These are phyloP conservation scores for Acanthamoeba castellanii DNA, from an alignment of 208 protist species.

Conservation along the genomic window DNA sequence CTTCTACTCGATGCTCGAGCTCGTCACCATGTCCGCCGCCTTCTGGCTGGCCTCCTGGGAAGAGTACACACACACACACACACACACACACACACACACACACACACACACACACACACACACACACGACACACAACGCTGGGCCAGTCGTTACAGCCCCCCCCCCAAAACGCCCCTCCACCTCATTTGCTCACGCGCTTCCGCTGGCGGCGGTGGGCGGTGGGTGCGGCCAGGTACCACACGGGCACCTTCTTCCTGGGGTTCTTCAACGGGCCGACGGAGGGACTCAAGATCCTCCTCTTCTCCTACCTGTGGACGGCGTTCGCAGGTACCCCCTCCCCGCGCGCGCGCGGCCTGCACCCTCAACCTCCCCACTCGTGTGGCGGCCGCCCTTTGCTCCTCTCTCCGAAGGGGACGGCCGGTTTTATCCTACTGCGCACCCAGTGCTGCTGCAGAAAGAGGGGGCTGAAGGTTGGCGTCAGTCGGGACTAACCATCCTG, in stretches of 20 bases:
- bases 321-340: neutral
- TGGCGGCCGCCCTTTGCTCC: neutral
- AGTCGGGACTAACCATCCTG: no score
- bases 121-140: no score
- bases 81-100: no score
- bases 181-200: neutral
- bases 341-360: neutral
- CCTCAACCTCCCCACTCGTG: neutral
- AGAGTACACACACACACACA: no score
- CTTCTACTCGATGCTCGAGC: slow-evolving; percentile 34
- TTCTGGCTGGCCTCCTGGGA: slow-evolving; percentile 51
- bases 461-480: no score
- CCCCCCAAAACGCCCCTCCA: no score
- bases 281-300: slow-evolving; percentile 23
- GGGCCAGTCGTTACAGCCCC: no score
- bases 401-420: no score
- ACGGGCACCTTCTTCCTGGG: slow-evolving; percentile 47
- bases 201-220: neutral
- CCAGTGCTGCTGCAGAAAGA: no score
- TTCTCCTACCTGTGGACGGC: slow-evolving; percentile 46
- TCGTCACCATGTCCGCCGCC: slow-evolving; percentile 12
- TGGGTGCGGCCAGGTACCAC: neutral
- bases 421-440: no score
- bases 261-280: slow-evolving; percentile 17
- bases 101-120: no score